Evolutionary conservation across 2,329 filamentous ascomycete species (phyloP), one percentile per base, ranked within the genome.

Genomic region (Pseudogymnoascus sp.): DNA sequence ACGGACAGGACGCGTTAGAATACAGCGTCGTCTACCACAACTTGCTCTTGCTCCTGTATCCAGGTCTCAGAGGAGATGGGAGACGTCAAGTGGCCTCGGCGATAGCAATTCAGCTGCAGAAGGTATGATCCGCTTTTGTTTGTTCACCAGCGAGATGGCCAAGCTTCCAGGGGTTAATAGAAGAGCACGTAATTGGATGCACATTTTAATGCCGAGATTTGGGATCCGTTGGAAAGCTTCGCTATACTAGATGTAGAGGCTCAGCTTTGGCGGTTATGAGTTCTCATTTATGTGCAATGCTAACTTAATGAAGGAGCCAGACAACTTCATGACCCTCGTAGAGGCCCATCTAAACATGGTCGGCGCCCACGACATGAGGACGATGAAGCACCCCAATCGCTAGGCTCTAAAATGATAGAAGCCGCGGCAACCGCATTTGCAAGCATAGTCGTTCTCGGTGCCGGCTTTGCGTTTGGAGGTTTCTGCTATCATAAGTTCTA

Each of bases 401-500:
- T 72, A 2, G 59, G 35, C 6, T 65, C 78, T 40, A 90, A 88
- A 72, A 90, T 91, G 85, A 76, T 86, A 62, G 90, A 93, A 74
- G 80, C 87, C 5, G 89, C 89, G 2, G 86, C 86, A 7, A 92
- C 90, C 0, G 91, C 89, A 0, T 82, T 91, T 65, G 88, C 89
- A 26, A 91, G 88, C 21, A 88, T 93, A 63, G 69, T 87, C 10
- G 84, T 93, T 14, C 77, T 93, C 33, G 90, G 86, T 68, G 78
- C 82, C 16, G 85, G 83, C 31, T 87, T 87, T 70, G 81, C 79
- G 50, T 70, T 82, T 24, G 89, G 90, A 6, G 91, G 88, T 24
- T 93, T 90, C 74, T 81, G 82, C 59, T 96, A 95, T 73, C 90
- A 95, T 74, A 86, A 83, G 70, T 85, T 83, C 73, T 97, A 99